Base-by-base conservation (phyloP, 2,329 filamentous ascomycete genomes). In the Colletotrichum shisoi region DNA sequence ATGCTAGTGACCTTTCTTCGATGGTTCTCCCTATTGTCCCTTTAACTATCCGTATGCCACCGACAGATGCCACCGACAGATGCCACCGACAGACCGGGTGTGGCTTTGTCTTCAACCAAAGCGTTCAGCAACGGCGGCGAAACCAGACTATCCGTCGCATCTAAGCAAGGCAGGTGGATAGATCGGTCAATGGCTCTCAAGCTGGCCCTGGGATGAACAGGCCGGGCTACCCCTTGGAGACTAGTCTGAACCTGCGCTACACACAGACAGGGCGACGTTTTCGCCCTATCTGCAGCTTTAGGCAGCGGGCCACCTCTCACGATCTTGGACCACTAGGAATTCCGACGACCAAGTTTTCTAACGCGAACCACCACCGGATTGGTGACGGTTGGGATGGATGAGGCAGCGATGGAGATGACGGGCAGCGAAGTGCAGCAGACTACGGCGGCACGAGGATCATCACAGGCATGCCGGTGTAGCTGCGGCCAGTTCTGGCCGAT, bases 401-500 rank as follows among this genome's bases (percentile, higher is more conserved):
- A 53, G 17, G 17, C 24, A 24, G n/a, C 45, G 37, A 51, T 51
- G 12, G 42, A 39, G 44, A 56, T 39, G 51, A 27, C 31, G 52
- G 34, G 42, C 44, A 59, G 34, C 48, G 42, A 34, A 58, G 40
- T 64, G 54, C 62, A 54, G 61, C 54, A 65, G 54, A 57, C 57
- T 48, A 64, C 48, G 54, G 42, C 44, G 62, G 46, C 46, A 48
- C 48, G 58, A 68, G 49, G 65, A 68, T 68, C 65, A 68, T 56
- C 65, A 19, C 65, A 68, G 65, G 65, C 65, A 65, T 68, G 54
- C 44, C 42, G 60, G 56, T 60, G 61, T 62, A 65, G 54, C 56
- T 65, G 54, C 49, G 44, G 49, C 54, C 54, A 65, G 64, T 67
- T 37, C 56, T 49, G 53, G 54, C 53, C 57, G 65, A 64, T 64